Evolutionary conservation across 176 grass and related monocot species (phyloP).

Genomic region (Zizania latifolia): DNA sequence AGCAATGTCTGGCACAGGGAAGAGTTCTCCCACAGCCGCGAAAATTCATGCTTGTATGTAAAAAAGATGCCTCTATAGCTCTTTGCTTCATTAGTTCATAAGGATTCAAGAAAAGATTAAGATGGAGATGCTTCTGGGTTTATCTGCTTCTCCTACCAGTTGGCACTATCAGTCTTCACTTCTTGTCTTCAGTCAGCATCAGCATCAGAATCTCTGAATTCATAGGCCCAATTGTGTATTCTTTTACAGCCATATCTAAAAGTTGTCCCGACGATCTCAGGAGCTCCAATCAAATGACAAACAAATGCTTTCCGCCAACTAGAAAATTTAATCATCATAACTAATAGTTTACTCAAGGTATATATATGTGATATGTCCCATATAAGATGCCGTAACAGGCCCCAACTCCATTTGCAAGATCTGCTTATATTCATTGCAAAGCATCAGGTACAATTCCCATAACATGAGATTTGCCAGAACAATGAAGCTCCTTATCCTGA

Average conservation of each 20-base stretch:
- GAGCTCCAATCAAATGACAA: not conserved
- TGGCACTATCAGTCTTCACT: not conserved
- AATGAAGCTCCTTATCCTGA: not conserved
- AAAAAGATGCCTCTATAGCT: too few species aligned
- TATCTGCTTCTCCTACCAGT: not conserved
- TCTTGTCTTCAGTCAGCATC: not conserved
- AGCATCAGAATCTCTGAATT: not conserved
- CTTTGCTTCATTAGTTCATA: not conserved
- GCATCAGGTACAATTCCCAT: not conserved
- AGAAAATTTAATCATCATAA: not conserved
- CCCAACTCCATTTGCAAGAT: constrained; percentile 12
- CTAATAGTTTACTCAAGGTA: not conserved
- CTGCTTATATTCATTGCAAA: not conserved
- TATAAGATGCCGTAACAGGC: too few species aligned
- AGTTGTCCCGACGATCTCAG: not conserved
- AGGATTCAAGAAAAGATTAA: not conserved
- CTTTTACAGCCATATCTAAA: not conserved
- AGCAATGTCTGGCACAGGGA: not conserved
- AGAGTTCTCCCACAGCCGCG: not conserved
- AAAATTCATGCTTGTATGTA: too few species aligned
- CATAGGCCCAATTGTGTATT: not conserved
- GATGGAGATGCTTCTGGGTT: not conserved
- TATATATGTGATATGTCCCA: not conserved
- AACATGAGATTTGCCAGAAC: not conserved
- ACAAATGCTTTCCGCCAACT: not conserved